Percentiles rank a stretch among this genome's conserved stretches.
Evolutionary conservation across 192 early-diverging fungal species (phyloP).

Genomic region (Chytriomyces sp.): DNA sequence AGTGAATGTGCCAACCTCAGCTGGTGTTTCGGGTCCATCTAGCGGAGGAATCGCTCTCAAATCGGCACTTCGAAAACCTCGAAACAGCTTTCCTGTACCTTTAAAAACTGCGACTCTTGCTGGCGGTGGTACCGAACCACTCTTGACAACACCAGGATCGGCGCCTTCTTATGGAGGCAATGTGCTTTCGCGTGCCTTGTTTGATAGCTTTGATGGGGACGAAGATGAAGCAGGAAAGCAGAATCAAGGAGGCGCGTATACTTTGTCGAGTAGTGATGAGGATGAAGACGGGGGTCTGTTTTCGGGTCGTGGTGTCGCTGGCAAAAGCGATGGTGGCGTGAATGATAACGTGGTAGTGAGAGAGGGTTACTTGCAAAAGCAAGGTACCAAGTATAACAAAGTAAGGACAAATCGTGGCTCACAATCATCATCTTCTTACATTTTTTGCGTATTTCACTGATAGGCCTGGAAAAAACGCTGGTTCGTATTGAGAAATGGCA

Average conservation of each 20-base stretch:
- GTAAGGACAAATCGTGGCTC: background rate
- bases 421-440: conserved; percentile 14
- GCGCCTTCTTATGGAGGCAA: too few relatives aligned
- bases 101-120: too few relatives aligned
- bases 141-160: too few relatives aligned
- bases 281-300: conserved; percentile 45
- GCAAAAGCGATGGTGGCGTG: conserved; percentile 12
- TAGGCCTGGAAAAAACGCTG: conserved; percentile 56
- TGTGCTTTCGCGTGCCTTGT: too few relatives aligned
- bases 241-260: background rate
- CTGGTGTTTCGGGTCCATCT: background rate
- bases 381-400: conserved; percentile 46
- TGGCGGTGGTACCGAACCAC: too few relatives aligned
- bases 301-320: background rate
- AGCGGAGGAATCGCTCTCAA: background rate
- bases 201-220: background rate
- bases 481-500: conserved; percentile 55
- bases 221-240: background rate
- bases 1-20: background rate
- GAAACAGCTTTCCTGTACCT: background rate
- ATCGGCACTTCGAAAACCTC: conserved; percentile 9
- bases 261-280: conserved; percentile 47
- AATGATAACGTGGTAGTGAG: conserved; percentile 45
- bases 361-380: conserved; percentile 56
- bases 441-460: conserved; percentile 3